Evolutionary conservation across 31 red algal species (phyloP).

Genomic region (Odonthalia washingtoniensis): DNA sequence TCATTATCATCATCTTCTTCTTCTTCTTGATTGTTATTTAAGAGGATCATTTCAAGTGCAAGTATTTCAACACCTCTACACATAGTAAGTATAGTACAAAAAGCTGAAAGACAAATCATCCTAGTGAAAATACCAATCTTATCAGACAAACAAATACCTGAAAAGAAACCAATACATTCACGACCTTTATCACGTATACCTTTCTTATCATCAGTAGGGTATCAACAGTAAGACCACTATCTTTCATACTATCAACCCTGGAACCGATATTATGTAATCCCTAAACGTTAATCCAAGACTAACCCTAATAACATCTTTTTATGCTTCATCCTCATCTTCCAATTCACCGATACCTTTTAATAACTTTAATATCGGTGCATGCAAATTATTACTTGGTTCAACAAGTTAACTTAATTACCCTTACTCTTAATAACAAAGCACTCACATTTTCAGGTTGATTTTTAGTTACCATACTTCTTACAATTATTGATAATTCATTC

Average conservation of each 20-base stretch:
- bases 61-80: no score
- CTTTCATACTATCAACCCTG: not conserved
- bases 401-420: conserved; percentile 55
- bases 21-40: no score
- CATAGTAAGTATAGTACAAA: not conserved
- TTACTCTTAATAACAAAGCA: conserved; percentile 42
- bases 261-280: conserved; percentile 55
- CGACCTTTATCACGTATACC: conserved; percentile 30
- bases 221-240: not conserved
- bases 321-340: conserved; percentile 20
- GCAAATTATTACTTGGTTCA: conserved; percentile 28
- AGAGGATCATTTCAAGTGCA: no score
- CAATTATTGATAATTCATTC: conserved; percentile 38
- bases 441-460: conserved; percentile 55
- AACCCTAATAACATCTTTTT: conserved; percentile 38
- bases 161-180: not conserved
- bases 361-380: conserved; percentile 31
- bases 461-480: conserved; percentile 44
- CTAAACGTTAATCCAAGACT: conserved; percentile 51
- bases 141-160: not conserved
- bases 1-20: no score
- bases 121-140: not conserved
- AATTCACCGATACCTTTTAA: conserved; percentile 20
- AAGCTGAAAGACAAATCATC: not conserved
- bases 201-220: conserved; percentile 41